Conservation (phyloP, 805 yeast genomes). For the Torulaspora gathmanii region DNA sequence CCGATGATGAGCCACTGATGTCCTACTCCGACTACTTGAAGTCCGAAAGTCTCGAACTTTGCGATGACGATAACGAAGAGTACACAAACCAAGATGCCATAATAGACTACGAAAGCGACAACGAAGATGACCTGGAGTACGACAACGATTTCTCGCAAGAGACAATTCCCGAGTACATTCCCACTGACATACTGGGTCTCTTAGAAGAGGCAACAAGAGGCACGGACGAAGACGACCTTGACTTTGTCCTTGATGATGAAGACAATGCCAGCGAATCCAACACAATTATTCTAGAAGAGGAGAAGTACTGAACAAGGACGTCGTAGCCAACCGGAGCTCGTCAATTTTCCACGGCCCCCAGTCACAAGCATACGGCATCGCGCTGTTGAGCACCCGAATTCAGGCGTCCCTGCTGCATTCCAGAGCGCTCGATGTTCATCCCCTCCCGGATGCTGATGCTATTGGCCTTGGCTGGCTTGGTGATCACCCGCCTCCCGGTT, state of each 20-base stretch:
- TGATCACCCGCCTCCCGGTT: not conserved
- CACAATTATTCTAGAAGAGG: constrained; percentile 10
- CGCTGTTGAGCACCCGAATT: not conserved
- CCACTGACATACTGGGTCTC: constrained; percentile 7
- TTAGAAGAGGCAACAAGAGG: constrained; percentile 7
- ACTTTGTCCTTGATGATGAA: constrained; percentile 9
- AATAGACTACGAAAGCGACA: constrained; percentile 11
- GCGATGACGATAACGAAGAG: constrained; percentile 18
- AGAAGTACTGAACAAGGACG: not conserved
- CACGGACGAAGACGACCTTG: constrained; percentile 8
- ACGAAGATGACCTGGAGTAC: constrained; percentile 7
- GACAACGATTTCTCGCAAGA: constrained; percentile 9
- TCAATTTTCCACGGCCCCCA: not conserved
- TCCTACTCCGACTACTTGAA: constrained; percentile 22
- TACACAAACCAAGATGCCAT: constrained; percentile 14
- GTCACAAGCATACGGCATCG: not conserved
- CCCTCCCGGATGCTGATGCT: not conserved
- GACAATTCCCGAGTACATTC: constrained; percentile 5
- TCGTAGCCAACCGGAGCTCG: not conserved
- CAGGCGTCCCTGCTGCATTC: too few relatives aligned
- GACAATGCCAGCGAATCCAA: constrained; percentile 10
- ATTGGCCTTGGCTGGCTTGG: not conserved
- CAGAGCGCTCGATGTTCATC: too few relatives aligned
- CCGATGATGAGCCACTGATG: constrained; percentile 20
- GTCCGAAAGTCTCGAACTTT: constrained; percentile 6